Evolutionary conservation across 345 rosid genomes (phyloP).

Genomic region (Leavenworthia alabamica): DNA sequence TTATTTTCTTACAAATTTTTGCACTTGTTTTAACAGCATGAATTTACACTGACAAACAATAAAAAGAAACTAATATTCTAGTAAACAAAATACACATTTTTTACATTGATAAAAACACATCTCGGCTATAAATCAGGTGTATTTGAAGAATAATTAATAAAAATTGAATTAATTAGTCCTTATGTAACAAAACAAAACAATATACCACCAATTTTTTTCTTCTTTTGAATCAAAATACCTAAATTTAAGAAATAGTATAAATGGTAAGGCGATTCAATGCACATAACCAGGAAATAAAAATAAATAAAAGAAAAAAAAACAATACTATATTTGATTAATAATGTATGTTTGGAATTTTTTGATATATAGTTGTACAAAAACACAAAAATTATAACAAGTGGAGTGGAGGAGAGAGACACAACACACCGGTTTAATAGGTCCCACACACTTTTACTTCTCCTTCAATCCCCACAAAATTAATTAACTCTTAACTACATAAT

Average conservation of each 20-base stretch:
- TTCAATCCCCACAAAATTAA: not conserved
- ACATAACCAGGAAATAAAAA: not conserved
- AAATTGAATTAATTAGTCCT: not conserved
- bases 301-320: not conserved
- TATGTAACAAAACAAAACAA: not conserved
- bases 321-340: not conserved
- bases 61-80: not conserved
- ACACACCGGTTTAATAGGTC: constrained; percentile 16
- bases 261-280: not conserved
- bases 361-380: not conserved
- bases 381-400: constrained; percentile 3
- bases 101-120: not conserved
- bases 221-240: not conserved
- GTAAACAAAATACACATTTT: not conserved
- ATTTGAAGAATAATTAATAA: not conserved
- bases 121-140: not conserved
- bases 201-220: not conserved
- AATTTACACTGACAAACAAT: not conserved
- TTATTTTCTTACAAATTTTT: not conserved
- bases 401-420: constrained; percentile 2
- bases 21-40: constrained; percentile 23
- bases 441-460: constrained; percentile 1
- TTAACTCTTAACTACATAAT: constrained; percentile 14
- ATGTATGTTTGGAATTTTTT: not conserved
- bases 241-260: not conserved